Evolutionary conservation across 2,329 filamentous ascomycete species (phyloP).

Genomic region (Pseudogymnoascus sp.): DNA sequence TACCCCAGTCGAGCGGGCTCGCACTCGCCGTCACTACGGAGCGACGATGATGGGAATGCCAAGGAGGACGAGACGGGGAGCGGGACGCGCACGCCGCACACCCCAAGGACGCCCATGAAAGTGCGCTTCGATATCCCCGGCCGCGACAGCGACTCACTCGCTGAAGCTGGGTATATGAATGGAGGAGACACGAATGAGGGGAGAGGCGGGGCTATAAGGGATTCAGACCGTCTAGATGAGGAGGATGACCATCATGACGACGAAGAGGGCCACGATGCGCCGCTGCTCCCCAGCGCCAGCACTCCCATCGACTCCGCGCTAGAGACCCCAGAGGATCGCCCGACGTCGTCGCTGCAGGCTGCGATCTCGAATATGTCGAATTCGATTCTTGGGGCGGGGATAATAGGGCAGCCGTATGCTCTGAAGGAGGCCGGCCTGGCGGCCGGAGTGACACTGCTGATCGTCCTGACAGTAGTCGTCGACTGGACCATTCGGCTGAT

Average conservation of each 20-base stretch:
- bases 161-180: slow-evolving; percentile 36
- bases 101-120: slow-evolving; percentile 34
- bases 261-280: slow-evolving; percentile 30
- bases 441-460: slow-evolving; percentile 69
- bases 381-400: slow-evolving; percentile 79
- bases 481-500: slow-evolving; percentile 98
- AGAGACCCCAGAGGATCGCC: slow-evolving; percentile 41
- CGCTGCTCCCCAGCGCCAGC: slow-evolving; percentile 4
- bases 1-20: background rate
- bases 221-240: background rate
- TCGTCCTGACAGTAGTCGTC: slow-evolving; percentile 72
- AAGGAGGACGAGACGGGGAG: background rate
- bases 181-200: background rate
- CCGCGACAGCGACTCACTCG: slow-evolving; percentile 88
- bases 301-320: slow-evolving; percentile 40
- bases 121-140: slow-evolving; percentile 98
- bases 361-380: slow-evolving; percentile 99
- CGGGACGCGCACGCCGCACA: slow-evolving; percentile 16
- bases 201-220: background rate
- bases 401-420: slow-evolving; percentile 88
- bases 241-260: background rate
- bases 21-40: background rate
- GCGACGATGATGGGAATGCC: background rate
- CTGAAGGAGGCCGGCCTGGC: slow-evolving; percentile 83
- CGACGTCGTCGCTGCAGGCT: slow-evolving; percentile 76